Evolutionary conservation across 176 grass and related monocot genomes (phyloP), one percentile per base, ranked within the genome.

Genomic region (Oropetium thomaeum): DNA sequence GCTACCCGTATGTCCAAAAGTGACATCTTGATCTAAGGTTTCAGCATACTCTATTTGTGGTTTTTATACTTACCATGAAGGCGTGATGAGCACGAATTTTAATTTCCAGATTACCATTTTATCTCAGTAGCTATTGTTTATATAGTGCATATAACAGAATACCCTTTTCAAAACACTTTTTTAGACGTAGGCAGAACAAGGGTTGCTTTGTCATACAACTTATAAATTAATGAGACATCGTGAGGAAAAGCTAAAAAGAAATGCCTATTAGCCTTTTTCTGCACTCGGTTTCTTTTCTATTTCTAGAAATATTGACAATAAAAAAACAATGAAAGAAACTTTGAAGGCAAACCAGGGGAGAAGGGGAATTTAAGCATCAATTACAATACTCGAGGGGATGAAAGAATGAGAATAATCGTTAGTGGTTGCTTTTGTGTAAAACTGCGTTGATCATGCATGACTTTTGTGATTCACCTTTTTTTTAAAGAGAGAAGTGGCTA

Each of bases 331-430:
- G 55, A 68, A 57, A 77, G 10, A 25, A 62, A 67, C 67, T 49
- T 51, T 49, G 34, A 52, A 69, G 67, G 52, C n/a, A 73, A 83
- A 87, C 44, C 11, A 12, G 35, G 12, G 65, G 47, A 16, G 60
- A 26, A 40, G 10, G 60, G 17, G 74, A 54, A 78, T 80, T 78
- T 66, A 83, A 72, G 85, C 52, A 87, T 73, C 79, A 78, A 87
- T 82, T 60, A 64, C 61, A 11, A 66, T 87, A 62, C 69, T 68
- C 43, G 43, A 73, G 61, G 26, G 15, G 30, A 54, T 44, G 80
- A 25, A 34, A 87, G 80, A 87, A 87, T 79, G 53, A 83, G 79
- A 87, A 87, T 87, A 61, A 54, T 79, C 53, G 37, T 62, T 73
- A 68, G 74, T 83, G 68, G 73, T 61, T 34, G 62, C 51, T 83